These are phyloP conservation scores for Hanseniaspora jakobsenii DNA, from an alignment of 805 yeast species.

Conservation along the genomic window DNA sequence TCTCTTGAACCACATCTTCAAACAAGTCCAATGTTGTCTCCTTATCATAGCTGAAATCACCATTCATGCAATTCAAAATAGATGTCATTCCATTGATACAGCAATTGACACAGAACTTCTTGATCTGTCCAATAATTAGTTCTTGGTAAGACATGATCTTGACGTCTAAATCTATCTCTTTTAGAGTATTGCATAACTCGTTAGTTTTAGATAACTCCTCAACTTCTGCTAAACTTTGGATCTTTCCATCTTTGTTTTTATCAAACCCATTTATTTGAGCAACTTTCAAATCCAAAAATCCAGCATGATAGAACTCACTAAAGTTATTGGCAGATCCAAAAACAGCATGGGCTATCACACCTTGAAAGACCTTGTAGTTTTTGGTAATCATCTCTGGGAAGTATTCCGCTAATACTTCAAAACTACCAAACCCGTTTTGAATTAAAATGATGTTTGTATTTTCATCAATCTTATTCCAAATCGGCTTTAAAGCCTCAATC, in stretches of 20 bases:
- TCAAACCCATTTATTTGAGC: slow-evolving; percentile 42
- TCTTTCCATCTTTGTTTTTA: slow-evolving; percentile 16
- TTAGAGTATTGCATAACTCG: slow-evolving; percentile 25
- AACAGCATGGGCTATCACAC: slow-evolving; percentile 77
- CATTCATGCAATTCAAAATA: slow-evolving; percentile 63
- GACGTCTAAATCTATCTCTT: slow-evolving; percentile 22
- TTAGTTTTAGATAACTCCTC: slow-evolving; percentile 19
- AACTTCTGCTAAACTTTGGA: slow-evolving; percentile 20
- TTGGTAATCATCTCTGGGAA: slow-evolving; percentile 40
- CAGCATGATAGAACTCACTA: slow-evolving; percentile 53
- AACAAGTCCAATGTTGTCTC: slow-evolving; percentile 22
- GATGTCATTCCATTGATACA: slow-evolving; percentile 81
- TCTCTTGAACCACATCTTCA: slow-evolving; percentile 28
- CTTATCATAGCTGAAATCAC: slow-evolving; percentile 50
- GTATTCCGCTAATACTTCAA: slow-evolving; percentile 39
- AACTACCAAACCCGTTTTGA: slow-evolving; percentile 85
- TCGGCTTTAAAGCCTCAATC: slow-evolving; percentile 45
- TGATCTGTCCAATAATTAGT: slow-evolving; percentile 49
- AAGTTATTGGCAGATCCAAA: slow-evolving; percentile 34
- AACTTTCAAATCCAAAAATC: slow-evolving; percentile 50
- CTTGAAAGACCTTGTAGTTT: slow-evolving; percentile 36
- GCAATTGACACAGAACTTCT: slow-evolving; percentile 66
- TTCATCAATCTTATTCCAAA: slow-evolving; percentile 33
- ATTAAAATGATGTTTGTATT: slow-evolving; percentile 55
- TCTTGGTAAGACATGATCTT: slow-evolving; percentile 34